Evolutionary conservation across 2,329 filamentous ascomycete species (phyloP), one percentile per base, ranked within the genome.

Genomic region (Colletotrichum nymphaeae): DNA sequence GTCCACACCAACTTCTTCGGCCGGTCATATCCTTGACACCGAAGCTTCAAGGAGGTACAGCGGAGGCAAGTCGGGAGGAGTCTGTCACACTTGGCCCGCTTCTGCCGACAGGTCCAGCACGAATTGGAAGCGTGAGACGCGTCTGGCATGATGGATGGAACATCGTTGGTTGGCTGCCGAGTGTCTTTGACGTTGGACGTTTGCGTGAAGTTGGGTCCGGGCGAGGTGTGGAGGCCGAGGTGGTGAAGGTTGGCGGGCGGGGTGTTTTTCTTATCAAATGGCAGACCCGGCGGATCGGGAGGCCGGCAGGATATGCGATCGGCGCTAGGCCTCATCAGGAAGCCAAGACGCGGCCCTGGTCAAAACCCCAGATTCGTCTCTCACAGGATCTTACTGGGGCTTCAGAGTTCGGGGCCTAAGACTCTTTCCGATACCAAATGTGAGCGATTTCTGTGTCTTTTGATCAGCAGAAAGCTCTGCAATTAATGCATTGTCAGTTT

Each of bases 311-410:
- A 59, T 63, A 37, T 53, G 24, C 37, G 30, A 35, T 69, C 11
- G 5, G 9, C 65, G 37, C 69, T 69, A 72, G 52, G 14, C 65
- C 30, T 5, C 12, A 58, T 59, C 1, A n/a, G 58, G 69, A 67
- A 72, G 65, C 69, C 69, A 69, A 72, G 65, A 69, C 69, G 69
- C 69, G 69, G 67, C 60, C 69, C 69, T 55, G 55, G 69, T 63
- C 26, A 30, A 19, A 53, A 52, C 69, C 69, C 69, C 69, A 69
- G 69, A 58, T 63, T 57, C 53, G 5, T 52, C 62, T 12, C 9
- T 53, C 7, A 35, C 11, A 5, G 32, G 32, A 49, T 35, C 32
- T 35, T 1, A n/a, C 42, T 37, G 49, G 28, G 30, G 28, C 60
- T 12, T 22, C 5, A 35, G 4, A 22, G 14, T n/a, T 19, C 5